Percentiles rank a stretch among this genome's conserved stretches.
Evolutionary conservation across 73 alveolate genomes (phyloP).

Genomic region (Symbiodinium pilosum): DNA sequence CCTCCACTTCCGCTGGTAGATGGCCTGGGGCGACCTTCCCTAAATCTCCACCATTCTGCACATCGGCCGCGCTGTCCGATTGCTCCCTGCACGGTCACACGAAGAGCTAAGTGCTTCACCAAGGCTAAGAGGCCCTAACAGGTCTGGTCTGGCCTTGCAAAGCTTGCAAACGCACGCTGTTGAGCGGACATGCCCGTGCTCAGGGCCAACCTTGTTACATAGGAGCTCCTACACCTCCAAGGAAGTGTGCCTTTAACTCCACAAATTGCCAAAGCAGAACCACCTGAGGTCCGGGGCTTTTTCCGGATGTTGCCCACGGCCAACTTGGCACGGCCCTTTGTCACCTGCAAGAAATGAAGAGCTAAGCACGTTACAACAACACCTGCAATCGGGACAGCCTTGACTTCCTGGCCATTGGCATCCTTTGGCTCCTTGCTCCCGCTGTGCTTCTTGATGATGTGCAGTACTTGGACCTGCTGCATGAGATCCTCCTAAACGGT

Average conservation of each 20-base stretch:
- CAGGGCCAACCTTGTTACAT: constrained; percentile 51
- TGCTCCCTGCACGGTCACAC: constrained; percentile 8
- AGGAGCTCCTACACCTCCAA: no score
- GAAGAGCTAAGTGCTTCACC: not conserved
- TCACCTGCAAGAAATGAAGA: not conserved
- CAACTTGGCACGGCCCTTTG: constrained; percentile 84
- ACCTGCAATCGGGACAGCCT: not conserved
- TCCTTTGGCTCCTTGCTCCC: constrained; percentile 81
- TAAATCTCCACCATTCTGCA: constrained; percentile 56
- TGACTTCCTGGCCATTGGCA: constrained; percentile 70
- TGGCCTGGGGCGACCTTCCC: constrained; percentile 58
- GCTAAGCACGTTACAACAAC: not conserved
- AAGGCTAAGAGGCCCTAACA: not conserved
- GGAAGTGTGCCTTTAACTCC: no score
- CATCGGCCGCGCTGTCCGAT: constrained; percentile 30
- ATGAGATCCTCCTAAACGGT: no score
- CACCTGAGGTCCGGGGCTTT: not conserved
- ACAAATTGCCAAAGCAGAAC: not conserved
- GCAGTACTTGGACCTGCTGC: constrained; percentile 18
- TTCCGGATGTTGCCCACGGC: constrained; percentile 81
- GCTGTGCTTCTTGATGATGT: constrained; percentile 63
- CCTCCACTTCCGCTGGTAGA: constrained; percentile 34
- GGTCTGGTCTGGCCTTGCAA: constrained; percentile 21
- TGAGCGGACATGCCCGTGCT: constrained; percentile 51
- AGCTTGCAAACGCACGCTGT: constrained; percentile 65